Base-by-base conservation (phyloP, 768 basidiomycete genomes). In the Mycena maculata region DNA sequence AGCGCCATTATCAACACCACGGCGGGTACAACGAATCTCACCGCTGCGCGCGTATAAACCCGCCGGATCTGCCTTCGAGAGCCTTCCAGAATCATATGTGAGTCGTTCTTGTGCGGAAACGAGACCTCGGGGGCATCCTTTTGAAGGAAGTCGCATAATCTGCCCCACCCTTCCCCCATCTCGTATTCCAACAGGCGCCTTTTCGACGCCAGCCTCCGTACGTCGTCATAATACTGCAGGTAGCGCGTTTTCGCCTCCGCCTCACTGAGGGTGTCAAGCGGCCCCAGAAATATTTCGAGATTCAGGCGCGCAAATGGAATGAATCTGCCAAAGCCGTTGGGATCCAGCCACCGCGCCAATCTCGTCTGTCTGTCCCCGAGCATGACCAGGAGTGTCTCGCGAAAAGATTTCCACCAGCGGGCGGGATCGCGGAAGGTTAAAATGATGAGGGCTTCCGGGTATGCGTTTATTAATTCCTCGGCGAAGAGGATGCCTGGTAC, bases 51-150 rank as follows among this genome's bases (percentile, higher is more conserved):
- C 44, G 31, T 4, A 28, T 71, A 71, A 13, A 67, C 67, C 1
- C 11, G 25, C 65, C 65, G 39, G 1, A 67, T 58, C 31, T 58
- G 69, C 33, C 30, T 56, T 7, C 41, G 50, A 22, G 69, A 67
- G 3, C 62, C 69, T 5, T 60, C 62, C 47, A 71, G 18, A 36
- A 71, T 71, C 45, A 54, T 53, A n/a, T 4, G 23, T 6, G 69
- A 25, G 25, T 67, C 65, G 48, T 70, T 70, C 41, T 58, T 60
- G 42, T 71, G 69, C 36, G 65, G 65, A n/a, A 71, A 67, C 16
- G 48, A 15, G 0, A 27, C 30, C 3, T 22, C 44, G 1, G 69
- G 69, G 31, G 49, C 54, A 2, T 64, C 62, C n/a, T 57, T 67
- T 3, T 48, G 58, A 23, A 70, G 28, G 44, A 67, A 70, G n/a